Conservation (phyloP, 2,329 filamentous ascomycete genomes). For the Colletotrichum falcatum region DNA sequence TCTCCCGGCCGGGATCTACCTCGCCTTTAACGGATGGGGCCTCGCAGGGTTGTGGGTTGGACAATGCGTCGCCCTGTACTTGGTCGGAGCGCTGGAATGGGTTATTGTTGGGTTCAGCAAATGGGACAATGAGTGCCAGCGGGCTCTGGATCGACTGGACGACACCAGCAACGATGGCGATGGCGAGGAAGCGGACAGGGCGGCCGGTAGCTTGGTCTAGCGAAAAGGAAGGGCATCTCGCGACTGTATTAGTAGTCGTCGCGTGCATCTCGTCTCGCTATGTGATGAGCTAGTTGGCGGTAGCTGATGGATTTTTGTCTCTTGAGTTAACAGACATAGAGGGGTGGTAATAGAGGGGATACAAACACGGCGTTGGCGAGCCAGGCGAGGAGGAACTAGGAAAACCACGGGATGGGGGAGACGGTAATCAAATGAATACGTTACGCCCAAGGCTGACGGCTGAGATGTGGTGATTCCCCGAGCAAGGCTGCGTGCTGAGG, state of each 20-base stretch:
- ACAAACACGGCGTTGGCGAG: not conserved
- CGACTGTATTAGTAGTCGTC: not conserved
- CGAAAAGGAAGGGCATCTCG: not conserved
- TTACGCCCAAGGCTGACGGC: not conserved
- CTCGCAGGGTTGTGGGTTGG: constrained; percentile 85
- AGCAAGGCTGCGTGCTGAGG: not conserved
- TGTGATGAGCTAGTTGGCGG: not conserved
- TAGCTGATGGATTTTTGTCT: not conserved
- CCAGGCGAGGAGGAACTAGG: not conserved
- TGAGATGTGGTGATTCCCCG: not conserved
- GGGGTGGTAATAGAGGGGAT: not conserved
- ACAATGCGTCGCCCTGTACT: constrained; percentile 83
- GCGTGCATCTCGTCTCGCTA: not conserved
- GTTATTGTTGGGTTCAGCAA: constrained; percentile 80
- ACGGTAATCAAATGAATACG: not conserved
- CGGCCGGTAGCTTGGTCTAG: not conserved
- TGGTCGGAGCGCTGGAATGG: constrained; percentile 85
- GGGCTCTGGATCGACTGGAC: constrained; percentile 79
- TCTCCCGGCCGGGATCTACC: constrained; percentile 82
- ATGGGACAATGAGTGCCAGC: constrained; percentile 80
- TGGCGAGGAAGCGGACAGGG: not conserved
- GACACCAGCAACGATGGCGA: constrained; percentile 44
- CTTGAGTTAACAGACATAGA: not conserved
- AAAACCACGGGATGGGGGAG: not conserved
- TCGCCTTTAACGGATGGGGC: constrained; percentile 90